Base-by-base conservation (phyloP, 2,329 filamentous ascomycete genomes). In the Clarireedia hainanense region DNA sequence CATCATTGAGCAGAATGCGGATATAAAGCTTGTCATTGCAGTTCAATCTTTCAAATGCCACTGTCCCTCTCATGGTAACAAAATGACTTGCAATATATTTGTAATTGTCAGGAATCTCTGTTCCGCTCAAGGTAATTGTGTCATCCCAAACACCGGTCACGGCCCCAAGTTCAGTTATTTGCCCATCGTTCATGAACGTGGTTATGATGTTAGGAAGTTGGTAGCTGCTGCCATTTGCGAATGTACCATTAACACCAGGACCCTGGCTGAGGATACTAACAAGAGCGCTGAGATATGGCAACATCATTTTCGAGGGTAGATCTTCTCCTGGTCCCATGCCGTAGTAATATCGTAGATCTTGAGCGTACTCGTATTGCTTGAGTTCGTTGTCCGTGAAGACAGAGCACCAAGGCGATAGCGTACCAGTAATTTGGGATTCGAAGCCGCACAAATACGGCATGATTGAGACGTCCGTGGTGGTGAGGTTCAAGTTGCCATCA, bases 401-500 rank as follows among this genome's bases (percentile, higher is more conserved):
- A 50, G 73, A 72, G 65, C 85, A 88, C 73, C 80, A 87, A 0
- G 83, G 80, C 4, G 81, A 85, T 4, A 80, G 67, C 2, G 70
- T 71, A 1, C 84, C 84, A 0, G 75, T 81, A 60, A 88, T 86
- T 63, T 88, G 84, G 3, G 78, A 82, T 63, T 89, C 85, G 57
- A 85, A 88, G 4, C 83, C 85, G 62, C 85, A 89, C n/a, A 87
- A 74, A 62, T 88, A 86, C 0, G 83, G 83, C 50, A 88, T 82
- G 46, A 78, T 76, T 6, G 71, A 73, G 43, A 84, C 72, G 56
- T 86, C 81, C 1, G 68, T 70, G 34, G 76, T 70, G 0, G 74
- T 76, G 36, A 86, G 74, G 1, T 75, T 76, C 36, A 86, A 74
- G 40, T 76, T 72, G 1, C 83, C 82, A 4, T 6, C 37, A 14